Conservation (phyloP, 306 rosid species). For the Acacia melanoxylon region DNA sequence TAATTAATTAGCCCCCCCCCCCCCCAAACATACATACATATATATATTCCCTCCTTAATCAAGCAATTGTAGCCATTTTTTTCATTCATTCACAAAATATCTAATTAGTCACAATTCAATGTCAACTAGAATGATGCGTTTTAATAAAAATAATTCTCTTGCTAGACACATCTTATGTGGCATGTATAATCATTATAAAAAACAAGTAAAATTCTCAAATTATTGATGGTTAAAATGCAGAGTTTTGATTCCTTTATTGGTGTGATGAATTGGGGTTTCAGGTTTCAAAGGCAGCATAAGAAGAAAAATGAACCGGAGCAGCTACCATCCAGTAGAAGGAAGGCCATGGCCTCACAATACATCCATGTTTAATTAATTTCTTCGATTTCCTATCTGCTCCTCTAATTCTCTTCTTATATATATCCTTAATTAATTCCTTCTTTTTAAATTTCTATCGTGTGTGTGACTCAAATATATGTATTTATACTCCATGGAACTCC, state of each 20-base stretch:
- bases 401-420: background rate
- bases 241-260: background rate
- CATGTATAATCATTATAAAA: no score
- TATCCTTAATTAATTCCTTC: background rate
- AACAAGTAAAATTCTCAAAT: background rate
- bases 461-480: constrained; percentile 24
- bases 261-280: constrained; percentile 29
- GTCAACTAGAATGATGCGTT: background rate
- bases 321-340: constrained; percentile 28
- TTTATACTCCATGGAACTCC: background rate
- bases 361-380: background rate
- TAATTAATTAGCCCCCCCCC: constrained; percentile 1
- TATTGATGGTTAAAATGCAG: background rate
- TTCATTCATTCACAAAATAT: no score
- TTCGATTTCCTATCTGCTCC: constrained; percentile 18
- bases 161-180: background rate
- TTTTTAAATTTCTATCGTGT: background rate
- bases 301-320: constrained; percentile 7
- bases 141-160: background rate
- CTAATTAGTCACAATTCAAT: background rate
- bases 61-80: no score
- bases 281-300: constrained; percentile 54
- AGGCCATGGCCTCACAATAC: constrained; percentile 16
- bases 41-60: no score
- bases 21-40: no score